These are phyloP conservation scores for Fusarium lateritium DNA, from an alignment of 2,329 filamentous ascomycete genomes.

Conservation along the genomic window DNA sequence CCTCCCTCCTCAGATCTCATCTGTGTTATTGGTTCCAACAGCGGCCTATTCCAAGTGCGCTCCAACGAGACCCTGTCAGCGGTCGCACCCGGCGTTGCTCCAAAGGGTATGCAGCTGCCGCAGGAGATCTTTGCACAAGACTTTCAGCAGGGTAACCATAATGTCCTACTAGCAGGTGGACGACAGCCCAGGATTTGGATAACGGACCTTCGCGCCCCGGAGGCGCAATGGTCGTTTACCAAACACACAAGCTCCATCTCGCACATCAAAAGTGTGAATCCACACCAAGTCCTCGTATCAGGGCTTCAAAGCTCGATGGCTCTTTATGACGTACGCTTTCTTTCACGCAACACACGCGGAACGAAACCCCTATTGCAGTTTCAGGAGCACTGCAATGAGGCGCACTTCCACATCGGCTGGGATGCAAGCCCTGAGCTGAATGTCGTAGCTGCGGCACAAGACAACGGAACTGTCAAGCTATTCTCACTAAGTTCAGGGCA, in stretches of 20 bases:
- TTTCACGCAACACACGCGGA: conserved; percentile 34
- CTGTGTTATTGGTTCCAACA: conserved; percentile 65
- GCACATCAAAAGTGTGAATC: conserved; percentile 65
- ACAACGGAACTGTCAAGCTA: conserved; percentile 63
- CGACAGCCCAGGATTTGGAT: conserved; percentile 63
- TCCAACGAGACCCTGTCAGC: conserved; percentile 53
- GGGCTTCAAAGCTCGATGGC: conserved; percentile 65
- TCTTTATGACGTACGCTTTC: conserved; percentile 70
- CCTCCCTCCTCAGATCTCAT: conserved; percentile 57
- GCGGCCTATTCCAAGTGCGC: conserved; percentile 61
- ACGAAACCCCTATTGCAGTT: conserved; percentile 63
- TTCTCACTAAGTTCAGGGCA: conserved; percentile 66
- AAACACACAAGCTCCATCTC: conserved; percentile 61
- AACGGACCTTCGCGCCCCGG: conserved; percentile 61
- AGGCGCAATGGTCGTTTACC: conserved; percentile 52
- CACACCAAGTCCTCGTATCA: conserved; percentile 67
- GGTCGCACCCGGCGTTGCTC: conserved; percentile 49
- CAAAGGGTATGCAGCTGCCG: conserved; percentile 41
- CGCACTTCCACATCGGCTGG: conserved; percentile 65
- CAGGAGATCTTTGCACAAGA: conserved; percentile 65
- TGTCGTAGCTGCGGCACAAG: conserved; percentile 68
- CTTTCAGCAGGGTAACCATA: conserved; percentile 60
- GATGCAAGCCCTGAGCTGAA: conserved; percentile 64
- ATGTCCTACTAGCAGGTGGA: conserved; percentile 66
- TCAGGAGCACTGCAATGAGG: conserved; percentile 64